Evolutionary conservation across 73 alveolate species (phyloP).

Genomic region (Breviolum minutum): DNA sequence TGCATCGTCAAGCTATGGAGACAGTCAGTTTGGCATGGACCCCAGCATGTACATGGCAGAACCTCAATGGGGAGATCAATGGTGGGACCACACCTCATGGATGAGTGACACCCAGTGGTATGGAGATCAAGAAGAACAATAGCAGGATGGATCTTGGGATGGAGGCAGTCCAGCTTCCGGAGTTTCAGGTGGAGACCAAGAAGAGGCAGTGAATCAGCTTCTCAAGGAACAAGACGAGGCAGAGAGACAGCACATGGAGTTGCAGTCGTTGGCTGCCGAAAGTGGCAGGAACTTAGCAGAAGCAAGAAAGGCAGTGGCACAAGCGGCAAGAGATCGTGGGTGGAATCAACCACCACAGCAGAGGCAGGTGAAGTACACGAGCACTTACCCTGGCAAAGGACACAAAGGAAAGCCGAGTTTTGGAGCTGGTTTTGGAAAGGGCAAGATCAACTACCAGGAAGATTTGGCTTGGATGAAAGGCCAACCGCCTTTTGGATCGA

Average conservation of each 20-base stretch:
- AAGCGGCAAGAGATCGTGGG: slow-evolving; percentile 25
- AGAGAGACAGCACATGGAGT: neutral
- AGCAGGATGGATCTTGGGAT: neutral
- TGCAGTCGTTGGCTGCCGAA: neutral
- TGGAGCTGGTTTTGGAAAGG: neutral
- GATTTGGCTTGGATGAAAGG: neutral
- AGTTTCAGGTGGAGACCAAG: neutral
- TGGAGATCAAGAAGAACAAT: too few species aligned
- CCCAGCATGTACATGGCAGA: neutral
- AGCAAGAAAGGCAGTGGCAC: neutral
- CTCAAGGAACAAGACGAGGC: slow-evolving; percentile 4
- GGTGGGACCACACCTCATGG: neutral
- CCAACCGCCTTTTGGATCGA: neutral
- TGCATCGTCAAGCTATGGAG: neutral
- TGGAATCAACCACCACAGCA: neutral
- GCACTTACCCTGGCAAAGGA: neutral
- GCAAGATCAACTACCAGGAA: neutral
- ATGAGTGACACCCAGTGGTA: neutral
- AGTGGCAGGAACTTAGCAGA: slow-evolving; percentile 24
- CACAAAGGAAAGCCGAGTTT: too few species aligned
- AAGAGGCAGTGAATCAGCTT: neutral
- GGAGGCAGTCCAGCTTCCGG: too few species aligned
- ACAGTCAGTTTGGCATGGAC: neutral
- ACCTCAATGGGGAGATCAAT: neutral
- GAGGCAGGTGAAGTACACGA: neutral